phyloP scores from a whole-genome alignment of 371 early-diverging fungal species.

The Mortierella polycephala region DNA sequence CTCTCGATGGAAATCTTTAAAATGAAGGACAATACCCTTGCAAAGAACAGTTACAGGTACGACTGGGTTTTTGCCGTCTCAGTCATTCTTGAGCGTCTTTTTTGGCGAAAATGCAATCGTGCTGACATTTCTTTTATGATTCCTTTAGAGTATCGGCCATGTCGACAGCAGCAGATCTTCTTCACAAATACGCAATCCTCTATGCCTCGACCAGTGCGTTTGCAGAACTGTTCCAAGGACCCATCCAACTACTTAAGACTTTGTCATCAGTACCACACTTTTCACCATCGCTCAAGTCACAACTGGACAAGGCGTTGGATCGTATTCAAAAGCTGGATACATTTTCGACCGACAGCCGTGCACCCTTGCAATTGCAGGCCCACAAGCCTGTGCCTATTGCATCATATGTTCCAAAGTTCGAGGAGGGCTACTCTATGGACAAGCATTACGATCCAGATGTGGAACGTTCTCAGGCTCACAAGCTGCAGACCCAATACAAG shows the following conservation, averaged over 20 bases:
- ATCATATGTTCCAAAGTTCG: conserved; percentile 91
- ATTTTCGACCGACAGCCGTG: conserved; percentile 67
- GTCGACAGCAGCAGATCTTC: conserved; percentile 58
- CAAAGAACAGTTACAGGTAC: conserved; percentile 44
- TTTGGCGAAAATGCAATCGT: not conserved
- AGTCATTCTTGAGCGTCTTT: not conserved
- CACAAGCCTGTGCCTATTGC: conserved; percentile 91
- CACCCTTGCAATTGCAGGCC: conserved; percentile 84
- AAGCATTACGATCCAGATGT: conserved; percentile 84
- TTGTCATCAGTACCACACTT: conserved; percentile 26
- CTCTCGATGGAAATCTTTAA: conserved; percentile 48
- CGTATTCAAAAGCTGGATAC: conserved; percentile 64
- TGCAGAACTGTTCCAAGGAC: conserved; percentile 68
- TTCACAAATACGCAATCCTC: conserved; percentile 63
- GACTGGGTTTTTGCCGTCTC: not conserved
- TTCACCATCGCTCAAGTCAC: conserved; percentile 31
- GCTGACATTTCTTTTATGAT: not conserved
- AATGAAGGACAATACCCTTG: conserved; percentile 37
- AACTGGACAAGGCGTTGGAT: conserved; percentile 43
- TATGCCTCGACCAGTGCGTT: conserved; percentile 70
- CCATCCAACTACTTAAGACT: conserved; percentile 55
- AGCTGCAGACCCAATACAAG: conserved; percentile 82
- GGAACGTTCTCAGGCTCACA: conserved; percentile 78
- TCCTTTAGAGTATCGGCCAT: conserved; percentile 51
- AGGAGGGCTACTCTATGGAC: conserved; percentile 84